These are phyloP conservation scores for Camellia lanceoleosa DNA, from an alignment of 148 eudicot genomes.

Conservation along the genomic window DNA sequence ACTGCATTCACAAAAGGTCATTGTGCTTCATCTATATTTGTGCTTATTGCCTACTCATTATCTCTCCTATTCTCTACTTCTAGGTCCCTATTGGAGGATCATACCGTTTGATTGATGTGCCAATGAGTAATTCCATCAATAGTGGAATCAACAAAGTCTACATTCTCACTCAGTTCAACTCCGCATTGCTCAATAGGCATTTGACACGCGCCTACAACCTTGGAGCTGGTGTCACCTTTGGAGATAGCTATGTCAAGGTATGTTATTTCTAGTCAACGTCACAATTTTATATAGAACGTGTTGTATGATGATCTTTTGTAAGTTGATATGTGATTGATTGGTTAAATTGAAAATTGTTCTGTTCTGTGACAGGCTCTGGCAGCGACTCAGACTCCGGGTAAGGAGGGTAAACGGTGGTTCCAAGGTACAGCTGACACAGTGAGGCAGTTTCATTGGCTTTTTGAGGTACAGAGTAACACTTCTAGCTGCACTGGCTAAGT, in stretches of 20 bases:
- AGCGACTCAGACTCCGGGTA: conserved; percentile 98
- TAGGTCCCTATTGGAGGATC: conserved; percentile 99
- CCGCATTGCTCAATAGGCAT: conserved; percentile 96
- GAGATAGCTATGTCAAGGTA: conserved; percentile 96
- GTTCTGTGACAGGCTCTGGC: conserved; percentile 60
- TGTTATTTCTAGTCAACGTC: too few relatives aligned
- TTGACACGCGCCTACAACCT: conserved; percentile 78
- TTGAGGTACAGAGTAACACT: conserved; percentile 53
- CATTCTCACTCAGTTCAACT: conserved; percentile 95
- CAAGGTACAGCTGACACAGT: conserved; percentile 99
- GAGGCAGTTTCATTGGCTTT: conserved; percentile 94
- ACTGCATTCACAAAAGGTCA: not conserved
- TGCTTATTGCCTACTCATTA: not conserved
- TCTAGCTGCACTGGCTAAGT: too few relatives aligned
- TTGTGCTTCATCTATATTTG: too few relatives aligned
- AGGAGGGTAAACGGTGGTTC: conserved; percentile 86
- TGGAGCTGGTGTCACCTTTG: conserved; percentile 68
- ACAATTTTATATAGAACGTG: not conserved
- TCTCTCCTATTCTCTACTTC: not conserved
- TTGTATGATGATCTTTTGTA: too few relatives aligned
- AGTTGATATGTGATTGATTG: not conserved
- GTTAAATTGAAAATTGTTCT: not conserved
- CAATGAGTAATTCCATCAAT: conserved; percentile 99
- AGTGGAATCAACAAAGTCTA: conserved; percentile 95
- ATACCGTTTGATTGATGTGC: conserved; percentile 91